Evolutionary conservation across 2,329 filamentous ascomycete species (phyloP).

Genomic region (Falciphora oryzae): DNA sequence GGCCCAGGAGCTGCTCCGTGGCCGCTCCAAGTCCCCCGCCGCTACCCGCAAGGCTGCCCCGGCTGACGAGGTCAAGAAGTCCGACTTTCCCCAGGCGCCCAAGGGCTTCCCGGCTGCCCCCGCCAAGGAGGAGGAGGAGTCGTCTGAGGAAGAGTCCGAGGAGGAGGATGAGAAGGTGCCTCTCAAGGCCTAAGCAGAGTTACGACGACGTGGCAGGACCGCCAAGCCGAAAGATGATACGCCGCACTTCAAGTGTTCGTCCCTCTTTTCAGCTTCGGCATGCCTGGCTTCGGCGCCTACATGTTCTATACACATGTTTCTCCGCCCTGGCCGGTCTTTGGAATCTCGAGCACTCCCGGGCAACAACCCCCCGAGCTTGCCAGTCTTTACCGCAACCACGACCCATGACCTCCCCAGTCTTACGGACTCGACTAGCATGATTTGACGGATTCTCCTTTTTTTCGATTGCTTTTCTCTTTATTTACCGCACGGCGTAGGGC

Average conservation of each 20-base stretch:
- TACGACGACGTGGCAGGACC: background rate
- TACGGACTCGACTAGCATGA: constrained; percentile 4
- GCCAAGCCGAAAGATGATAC: constrained; percentile 1
- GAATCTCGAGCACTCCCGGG: background rate
- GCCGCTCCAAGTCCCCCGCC: constrained; percentile 38
- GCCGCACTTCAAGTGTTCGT: background rate
- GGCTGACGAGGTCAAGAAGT: constrained; percentile 27
- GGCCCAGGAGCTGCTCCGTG: constrained; percentile 58
- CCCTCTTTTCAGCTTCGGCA: background rate
- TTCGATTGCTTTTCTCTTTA: background rate
- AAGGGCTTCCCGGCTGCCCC: constrained; percentile 44
- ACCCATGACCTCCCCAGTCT: background rate
- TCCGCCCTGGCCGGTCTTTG: background rate
- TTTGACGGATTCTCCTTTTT: background rate
- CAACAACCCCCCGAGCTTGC: background rate
- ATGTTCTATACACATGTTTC: background rate
- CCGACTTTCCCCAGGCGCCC: constrained; percentile 43
- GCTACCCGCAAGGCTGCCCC: constrained; percentile 29
- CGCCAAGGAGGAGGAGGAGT: constrained; percentile 29
- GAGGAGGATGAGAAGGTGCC: constrained; percentile 22
- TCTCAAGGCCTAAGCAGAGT: constrained; percentile 11
- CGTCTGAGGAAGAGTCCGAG: constrained; percentile 14
- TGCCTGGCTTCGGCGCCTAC: background rate
- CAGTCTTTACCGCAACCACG: background rate
- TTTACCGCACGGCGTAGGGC: constrained; percentile 6